A percentile compares a stretch with the other conserved stretches of the same genome.
Conservation (phyloP, 148 eudicot genomes). For the Spergularia bocconei region DNA sequence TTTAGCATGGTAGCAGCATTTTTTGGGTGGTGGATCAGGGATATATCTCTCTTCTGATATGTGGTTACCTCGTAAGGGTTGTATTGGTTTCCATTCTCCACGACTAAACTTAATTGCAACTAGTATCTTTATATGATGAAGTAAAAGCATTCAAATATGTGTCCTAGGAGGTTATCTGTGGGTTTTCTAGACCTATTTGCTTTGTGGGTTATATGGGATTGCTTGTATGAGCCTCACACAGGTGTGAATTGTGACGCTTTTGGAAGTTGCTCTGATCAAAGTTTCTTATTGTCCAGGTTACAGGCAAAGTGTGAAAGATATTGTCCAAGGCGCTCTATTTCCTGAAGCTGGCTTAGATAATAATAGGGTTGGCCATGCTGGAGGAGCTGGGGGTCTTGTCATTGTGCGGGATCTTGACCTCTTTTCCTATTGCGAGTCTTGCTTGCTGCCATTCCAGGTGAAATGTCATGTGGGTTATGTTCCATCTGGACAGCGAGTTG, state of each 20-base stretch:
- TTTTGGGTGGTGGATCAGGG: not conserved
- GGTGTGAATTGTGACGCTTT: not conserved
- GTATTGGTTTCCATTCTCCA: not conserved
- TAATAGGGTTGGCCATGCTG: constrained; percentile 64
- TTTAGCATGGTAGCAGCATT: not conserved
- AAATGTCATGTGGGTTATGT: constrained; percentile 94
- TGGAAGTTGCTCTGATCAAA: not conserved
- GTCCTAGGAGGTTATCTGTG: not conserved
- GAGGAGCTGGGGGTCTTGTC: constrained; percentile 91
- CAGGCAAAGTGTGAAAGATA: constrained; percentile 61
- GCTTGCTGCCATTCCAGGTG: constrained; percentile 86
- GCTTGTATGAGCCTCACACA: not conserved
- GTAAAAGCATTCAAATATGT: not conserved
- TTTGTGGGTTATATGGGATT: not conserved
- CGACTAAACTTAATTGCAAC: not conserved
- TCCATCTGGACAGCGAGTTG: constrained; percentile 78
- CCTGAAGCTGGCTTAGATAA: constrained; percentile 77
- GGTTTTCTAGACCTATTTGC: not conserved
- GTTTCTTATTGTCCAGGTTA: constrained; percentile 47
- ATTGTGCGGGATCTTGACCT: constrained; percentile 86
- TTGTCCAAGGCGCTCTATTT: constrained; percentile 83
- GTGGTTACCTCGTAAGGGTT: not conserved
- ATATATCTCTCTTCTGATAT: not conserved
- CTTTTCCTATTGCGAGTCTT: constrained; percentile 86
- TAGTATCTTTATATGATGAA: not conserved